phyloP scores from a whole-genome alignment of 2,329 filamentous ascomycete species.

The Trichoderma simmonsii region DNA sequence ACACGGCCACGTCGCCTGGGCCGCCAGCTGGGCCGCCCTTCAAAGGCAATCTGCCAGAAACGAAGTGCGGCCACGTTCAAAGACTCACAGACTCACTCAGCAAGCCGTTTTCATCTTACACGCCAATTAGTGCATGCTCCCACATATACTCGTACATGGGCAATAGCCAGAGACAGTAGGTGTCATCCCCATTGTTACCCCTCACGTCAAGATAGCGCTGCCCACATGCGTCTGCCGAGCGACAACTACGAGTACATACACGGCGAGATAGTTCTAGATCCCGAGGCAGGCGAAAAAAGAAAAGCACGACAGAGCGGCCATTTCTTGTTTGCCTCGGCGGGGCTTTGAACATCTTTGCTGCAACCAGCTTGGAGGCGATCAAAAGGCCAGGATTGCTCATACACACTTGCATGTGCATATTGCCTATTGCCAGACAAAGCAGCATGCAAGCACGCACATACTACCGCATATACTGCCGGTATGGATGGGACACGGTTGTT shows the following conservation, averaged over 20 bases:
- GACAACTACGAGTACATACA: neutral
- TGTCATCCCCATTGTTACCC: slow-evolving; percentile 14
- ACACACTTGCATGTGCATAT: neutral
- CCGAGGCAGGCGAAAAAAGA: slow-evolving; percentile 5
- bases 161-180: slow-evolving; percentile 12
- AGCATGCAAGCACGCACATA: neutral
- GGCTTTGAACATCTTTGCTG: neutral
- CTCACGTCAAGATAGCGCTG: neutral
- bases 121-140: neutral
- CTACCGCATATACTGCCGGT: neutral
- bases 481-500: neutral
- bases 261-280: slow-evolving; percentile 13
- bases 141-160: neutral
- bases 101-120: neutral
- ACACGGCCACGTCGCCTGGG: neutral
- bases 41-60: neutral
- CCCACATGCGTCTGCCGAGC: slow-evolving; percentile 1
- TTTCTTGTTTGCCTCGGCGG: neutral
- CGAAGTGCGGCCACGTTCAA: neutral
- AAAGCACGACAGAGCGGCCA: neutral
- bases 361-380: neutral
- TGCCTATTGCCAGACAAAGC: neutral
- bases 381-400: neutral
- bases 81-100: neutral
- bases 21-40: neutral